Base-by-base conservation (phyloP, 257 asterid genomes). In the Echites panduratus region DNA sequence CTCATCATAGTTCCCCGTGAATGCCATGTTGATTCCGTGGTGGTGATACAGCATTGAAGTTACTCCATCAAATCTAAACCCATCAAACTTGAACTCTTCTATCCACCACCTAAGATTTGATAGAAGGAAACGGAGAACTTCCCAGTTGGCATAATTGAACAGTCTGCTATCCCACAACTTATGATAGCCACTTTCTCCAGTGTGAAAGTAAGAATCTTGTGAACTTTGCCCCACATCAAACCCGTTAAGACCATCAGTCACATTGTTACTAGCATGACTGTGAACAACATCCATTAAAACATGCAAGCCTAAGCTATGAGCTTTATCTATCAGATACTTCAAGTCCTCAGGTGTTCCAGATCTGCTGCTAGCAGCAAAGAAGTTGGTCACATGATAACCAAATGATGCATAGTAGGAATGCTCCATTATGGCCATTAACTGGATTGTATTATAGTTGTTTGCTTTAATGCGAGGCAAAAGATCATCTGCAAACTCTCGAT, bases 51-150 rank as follows among this genome's bases (percentile, higher is more conserved):
- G 68, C 99, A 94, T 94, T 62, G 99, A 94, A 73, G 97, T 91
- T 62, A 94, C 90, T 77, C 99, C 99, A 82, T 94, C 99, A 73
- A 94, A 91, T 66, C 99, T 90, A 85, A 94, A 94, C 47, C 99
- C 99, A 56, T 94, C 99, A 82, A 94, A 94, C 62, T 80, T 85
- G 76, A 82, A 94, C 87, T 94, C 99, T 68, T 94, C 97, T 9
- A 91, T 78, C 99, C 99, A 94, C 94, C 96, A 94, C 85, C 96
- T 91, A 82, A 94, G 84, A 80, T 94, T 94, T 62, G 99, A 94
- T 44, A 94, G 87, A 81, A 94, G 95, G 80, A 94, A 94, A 12
- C 99, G 95, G 66, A 94, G 96, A 83, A 91, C 99, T 83, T 94
- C 99, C 99, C 99, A 94, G 71, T 91, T 91, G 54, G 87, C 85